A percentile compares a stretch with the other conserved stretches of the same genome.
Evolutionary conservation across 176 grass and related monocot genomes (phyloP).

Genomic region (Cenchrus fungigraminus): DNA sequence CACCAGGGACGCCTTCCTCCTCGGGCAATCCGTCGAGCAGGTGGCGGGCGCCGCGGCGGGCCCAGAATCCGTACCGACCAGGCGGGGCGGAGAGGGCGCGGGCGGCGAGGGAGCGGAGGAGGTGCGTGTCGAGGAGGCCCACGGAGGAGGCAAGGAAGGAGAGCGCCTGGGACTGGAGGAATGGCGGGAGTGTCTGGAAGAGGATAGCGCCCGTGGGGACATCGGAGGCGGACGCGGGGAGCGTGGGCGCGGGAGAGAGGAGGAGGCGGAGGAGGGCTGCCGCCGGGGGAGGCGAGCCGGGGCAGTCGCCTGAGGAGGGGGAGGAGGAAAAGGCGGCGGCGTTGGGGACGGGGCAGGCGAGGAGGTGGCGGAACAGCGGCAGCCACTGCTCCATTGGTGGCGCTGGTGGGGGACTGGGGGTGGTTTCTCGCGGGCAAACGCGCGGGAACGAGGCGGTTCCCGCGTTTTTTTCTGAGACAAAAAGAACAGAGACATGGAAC

Average conservation of each 20-base stretch:
- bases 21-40: constrained; percentile 78
- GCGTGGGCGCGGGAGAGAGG: constrained; percentile 35
- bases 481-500: too few species aligned
- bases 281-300: constrained; percentile 25
- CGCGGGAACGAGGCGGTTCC: not conserved
- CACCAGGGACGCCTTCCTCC: not conserved
- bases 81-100: constrained; percentile 25
- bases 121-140: constrained; percentile 43
- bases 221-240: constrained; percentile 28
- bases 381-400: constrained; percentile 62
- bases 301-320: constrained; percentile 25
- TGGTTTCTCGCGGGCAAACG: not conserved
- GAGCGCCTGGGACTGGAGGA: constrained; percentile 72
- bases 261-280: constrained; percentile 50
- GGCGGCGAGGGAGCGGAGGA: constrained; percentile 44
- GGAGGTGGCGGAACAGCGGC: constrained; percentile 59
- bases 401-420: too few species aligned
- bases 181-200: constrained; percentile 63
- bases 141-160: constrained; percentile 63
- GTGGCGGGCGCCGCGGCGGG: constrained; percentile 52
- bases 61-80: constrained; percentile 45
- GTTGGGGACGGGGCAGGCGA: constrained; percentile 49
- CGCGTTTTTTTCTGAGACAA: not conserved
- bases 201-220: constrained; percentile 36
- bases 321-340: constrained; percentile 42